Evolutionary conservation across 2,329 filamentous ascomycete species (phyloP).

Genomic region (Pyricularia pennisetigena): DNA sequence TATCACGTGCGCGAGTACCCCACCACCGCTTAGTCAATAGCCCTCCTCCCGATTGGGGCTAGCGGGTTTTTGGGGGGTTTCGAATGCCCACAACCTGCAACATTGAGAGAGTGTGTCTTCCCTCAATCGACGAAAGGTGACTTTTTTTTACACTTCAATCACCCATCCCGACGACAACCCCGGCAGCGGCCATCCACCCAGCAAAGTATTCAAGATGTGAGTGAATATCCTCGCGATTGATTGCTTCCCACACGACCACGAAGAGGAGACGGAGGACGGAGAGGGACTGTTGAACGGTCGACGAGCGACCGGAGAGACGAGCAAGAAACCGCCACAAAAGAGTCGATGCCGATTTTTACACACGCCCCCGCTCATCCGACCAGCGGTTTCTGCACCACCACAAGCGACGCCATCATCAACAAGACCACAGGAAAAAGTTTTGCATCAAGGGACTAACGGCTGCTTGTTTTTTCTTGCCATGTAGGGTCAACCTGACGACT

Average conservation of each 20-base stretch:
- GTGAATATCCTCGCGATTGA: conserved; percentile 12
- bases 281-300: conserved; percentile 2
- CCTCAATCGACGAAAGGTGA: not conserved
- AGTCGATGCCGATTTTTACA: not conserved
- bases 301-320: not conserved
- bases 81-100: conserved; percentile 5
- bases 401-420: not conserved
- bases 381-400: not conserved
- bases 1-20: not conserved
- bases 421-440: not conserved
- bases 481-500: conserved; percentile 98
- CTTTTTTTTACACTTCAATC: conserved; percentile 10
- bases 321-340: not conserved
- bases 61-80: conserved; percentile 2
- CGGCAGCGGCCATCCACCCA: conserved; percentile 25
- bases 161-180: conserved; percentile 20
- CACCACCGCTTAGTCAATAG: conserved; percentile 1
- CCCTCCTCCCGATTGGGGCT: conserved; percentile 2
- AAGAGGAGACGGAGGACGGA: not conserved
- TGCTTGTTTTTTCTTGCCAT: conserved; percentile 7
- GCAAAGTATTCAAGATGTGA: conserved; percentile 29
- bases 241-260: not conserved
- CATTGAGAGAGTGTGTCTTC: not conserved
- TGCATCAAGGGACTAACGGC: conserved; percentile 1
- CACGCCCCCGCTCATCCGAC: not conserved